Base-by-base conservation (phyloP, 2,329 filamentous ascomycete species). In the Diaporthe aspalathi region DNA sequence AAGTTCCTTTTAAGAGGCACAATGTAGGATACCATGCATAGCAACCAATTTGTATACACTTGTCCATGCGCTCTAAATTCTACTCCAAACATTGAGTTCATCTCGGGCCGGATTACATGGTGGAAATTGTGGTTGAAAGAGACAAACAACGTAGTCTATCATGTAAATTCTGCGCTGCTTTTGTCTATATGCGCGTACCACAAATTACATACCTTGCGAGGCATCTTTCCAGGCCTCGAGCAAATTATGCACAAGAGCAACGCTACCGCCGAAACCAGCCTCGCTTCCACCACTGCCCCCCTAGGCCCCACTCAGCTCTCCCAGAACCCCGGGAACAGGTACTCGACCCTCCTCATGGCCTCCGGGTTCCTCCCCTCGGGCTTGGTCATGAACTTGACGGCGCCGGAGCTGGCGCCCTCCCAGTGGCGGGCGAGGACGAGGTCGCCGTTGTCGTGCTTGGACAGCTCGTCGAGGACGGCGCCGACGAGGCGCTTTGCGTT, bases 401-500 rank as follows among this genome's bases (percentile, higher is more conserved):
- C 94, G 74, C 93, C 94, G 79, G 92, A 92, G 72, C 91, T 90
- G 45, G 88, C 87, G 17, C 93, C 94, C 78, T 91, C 91, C 79
- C 94, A 89, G 81, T 97, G 94, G 86, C 92, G 95, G 29, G 92
- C 96, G 73, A 87, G 83, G 50, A 98, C 90, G 70, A 96, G 81
- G 71, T 95, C 91, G 68, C 81, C 84, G 82, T 97, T 90, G 79
- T 95, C 92, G 72, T 93, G 88, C 79, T 93, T 91, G 77, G 89
- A 91, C 76, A 98, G 86, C 82, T 94, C 92, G 81, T 98, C 94
- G 69, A 99, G 85, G 54, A 98, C 94, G 40, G 93, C 94, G 45
- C 90, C 93, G 43, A 99, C 91, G 70, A 98, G 91, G 66, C 91
- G 87, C 80, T 92, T 92, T 43, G 96, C 96, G 79, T 98, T 99